A percentile compares a stretch with the other conserved stretches of the same genome.
Evolutionary conservation across 768 basidiomycete genomes (phyloP).

Genomic region (Cantharellus anzutake): DNA sequence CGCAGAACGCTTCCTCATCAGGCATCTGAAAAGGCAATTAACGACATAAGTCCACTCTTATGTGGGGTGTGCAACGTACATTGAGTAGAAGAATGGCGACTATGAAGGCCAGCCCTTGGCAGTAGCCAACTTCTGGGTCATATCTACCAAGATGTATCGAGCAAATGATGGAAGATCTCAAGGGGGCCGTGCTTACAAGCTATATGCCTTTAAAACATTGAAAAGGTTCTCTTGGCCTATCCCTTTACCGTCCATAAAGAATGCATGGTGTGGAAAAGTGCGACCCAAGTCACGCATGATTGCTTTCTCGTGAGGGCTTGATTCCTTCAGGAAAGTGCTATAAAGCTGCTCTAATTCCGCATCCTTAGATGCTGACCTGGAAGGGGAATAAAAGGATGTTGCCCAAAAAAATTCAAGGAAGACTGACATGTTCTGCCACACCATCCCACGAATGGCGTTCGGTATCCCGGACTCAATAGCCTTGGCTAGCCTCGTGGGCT

Average conservation of each 20-base stretch:
- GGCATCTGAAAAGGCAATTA: conserved; percentile 58
- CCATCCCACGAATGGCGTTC: conserved; percentile 70
- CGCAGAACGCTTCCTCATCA: conserved; percentile 95
- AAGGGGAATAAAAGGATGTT: not conserved
- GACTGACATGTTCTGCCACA: conserved; percentile 85
- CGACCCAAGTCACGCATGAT: conserved; percentile 85
- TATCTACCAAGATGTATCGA: conserved; percentile 29
- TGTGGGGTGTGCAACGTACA: conserved; percentile 26
- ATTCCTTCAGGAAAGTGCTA: conserved; percentile 58
- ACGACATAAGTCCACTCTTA: not conserved
- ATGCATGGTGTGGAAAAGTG: conserved; percentile 95
- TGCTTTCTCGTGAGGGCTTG: conserved; percentile 81
- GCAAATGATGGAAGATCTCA: not conserved
- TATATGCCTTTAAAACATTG: conserved; percentile 96
- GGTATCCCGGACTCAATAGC: conserved; percentile 93
- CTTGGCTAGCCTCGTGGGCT: conserved; percentile 58
- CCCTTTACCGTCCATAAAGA: conserved; percentile 86
- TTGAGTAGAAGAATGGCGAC: conserved; percentile 86
- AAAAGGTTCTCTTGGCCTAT: conserved; percentile 95
- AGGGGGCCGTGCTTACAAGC: conserved; percentile 34
- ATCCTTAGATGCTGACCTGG: conserved; percentile 88
- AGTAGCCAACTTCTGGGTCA: conserved; percentile 89
- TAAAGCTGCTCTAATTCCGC: conserved; percentile 68
- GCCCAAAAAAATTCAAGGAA: conserved; percentile 1
- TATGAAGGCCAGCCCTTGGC: conserved; percentile 92